These are phyloP conservation scores for Oryza coarctata DNA, from an alignment of 176 grass and related monocot genomes.

Conservation along the genomic window DNA sequence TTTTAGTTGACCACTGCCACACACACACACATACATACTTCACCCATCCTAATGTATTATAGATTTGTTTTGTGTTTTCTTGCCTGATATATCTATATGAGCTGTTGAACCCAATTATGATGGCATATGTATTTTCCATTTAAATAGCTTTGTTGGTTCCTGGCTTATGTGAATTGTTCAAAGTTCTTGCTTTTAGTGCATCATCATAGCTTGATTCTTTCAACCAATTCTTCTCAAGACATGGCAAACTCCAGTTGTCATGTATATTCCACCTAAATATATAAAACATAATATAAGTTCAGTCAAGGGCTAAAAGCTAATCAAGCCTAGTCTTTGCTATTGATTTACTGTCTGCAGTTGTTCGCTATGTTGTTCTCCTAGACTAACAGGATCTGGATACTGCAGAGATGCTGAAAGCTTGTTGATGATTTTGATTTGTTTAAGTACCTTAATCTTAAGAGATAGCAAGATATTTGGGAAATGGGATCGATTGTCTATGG, in stretches of 20 bases:
- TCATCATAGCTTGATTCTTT: not conserved
- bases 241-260: not conserved
- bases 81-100: not conserved
- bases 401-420: not conserved
- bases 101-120: not conserved
- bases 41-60: not conserved
- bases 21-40: not conserved
- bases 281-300: not conserved
- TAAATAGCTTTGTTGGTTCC: not conserved
- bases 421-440: not conserved
- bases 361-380: constrained; percentile 2
- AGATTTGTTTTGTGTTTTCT: not conserved
- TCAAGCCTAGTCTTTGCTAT: not conserved
- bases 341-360: constrained; percentile 19
- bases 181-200: constrained; percentile 15
- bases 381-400: not conserved
- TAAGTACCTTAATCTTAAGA: not conserved
- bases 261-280: not conserved
- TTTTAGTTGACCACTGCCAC: not conserved
- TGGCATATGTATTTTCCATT: not conserved
- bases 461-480: not conserved
- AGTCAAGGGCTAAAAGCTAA: not conserved
- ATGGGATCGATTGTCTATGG: not conserved
- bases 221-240: not conserved
- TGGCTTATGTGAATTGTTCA: not conserved